phyloP scores from a whole-genome alignment of 768 basidiomycete genomes.

The Mycena kentingensis region DNA sequence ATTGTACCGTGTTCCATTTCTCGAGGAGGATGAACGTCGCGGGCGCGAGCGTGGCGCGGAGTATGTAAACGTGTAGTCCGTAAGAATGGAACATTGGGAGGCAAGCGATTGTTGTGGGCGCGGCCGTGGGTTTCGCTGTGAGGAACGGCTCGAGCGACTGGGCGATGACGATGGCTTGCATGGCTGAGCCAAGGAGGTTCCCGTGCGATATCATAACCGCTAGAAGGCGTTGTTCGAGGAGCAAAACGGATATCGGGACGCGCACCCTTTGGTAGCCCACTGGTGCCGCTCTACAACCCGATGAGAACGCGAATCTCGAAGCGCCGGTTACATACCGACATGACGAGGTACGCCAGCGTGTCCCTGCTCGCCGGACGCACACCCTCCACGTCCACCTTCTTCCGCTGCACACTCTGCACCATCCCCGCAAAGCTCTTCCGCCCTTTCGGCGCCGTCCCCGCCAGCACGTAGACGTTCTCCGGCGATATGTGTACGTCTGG shows the following conservation, averaged over 20 bases:
- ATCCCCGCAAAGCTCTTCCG: slow-evolving; percentile 47
- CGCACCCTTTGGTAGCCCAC: slow-evolving; percentile 71
- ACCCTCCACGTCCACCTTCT: slow-evolving; percentile 41
- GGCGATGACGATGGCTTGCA: slow-evolving; percentile 37
- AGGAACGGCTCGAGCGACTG: slow-evolving; percentile 35
- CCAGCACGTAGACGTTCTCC: slow-evolving; percentile 52
- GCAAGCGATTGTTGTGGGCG: slow-evolving; percentile 51
- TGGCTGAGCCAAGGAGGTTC: slow-evolving; percentile 52
- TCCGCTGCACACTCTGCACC: slow-evolving; percentile 40
- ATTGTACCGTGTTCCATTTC: slow-evolving; percentile 58
- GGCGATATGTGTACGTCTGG: slow-evolving; percentile 37
- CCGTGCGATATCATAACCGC: slow-evolving; percentile 75
- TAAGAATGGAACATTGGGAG: slow-evolving; percentile 72
- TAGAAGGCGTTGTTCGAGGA: slow-evolving; percentile 25
- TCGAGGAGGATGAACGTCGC: slow-evolving; percentile 56
- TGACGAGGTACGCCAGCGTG: slow-evolving; percentile 69
- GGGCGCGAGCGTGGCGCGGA: slow-evolving; percentile 50
- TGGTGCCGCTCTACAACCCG: slow-evolving; percentile 81
- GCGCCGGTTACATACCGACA: no score
- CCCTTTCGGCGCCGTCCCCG: slow-evolving; percentile 40
- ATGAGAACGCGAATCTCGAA: no score
- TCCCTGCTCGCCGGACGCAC: slow-evolving; percentile 49
- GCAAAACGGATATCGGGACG: background rate
- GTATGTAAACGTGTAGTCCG: slow-evolving; percentile 54
- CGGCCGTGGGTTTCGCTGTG: slow-evolving; percentile 33